Base-by-base conservation (phyloP, 1,284 basidiomycete species). In the Rhodotorula sp. region DNA sequence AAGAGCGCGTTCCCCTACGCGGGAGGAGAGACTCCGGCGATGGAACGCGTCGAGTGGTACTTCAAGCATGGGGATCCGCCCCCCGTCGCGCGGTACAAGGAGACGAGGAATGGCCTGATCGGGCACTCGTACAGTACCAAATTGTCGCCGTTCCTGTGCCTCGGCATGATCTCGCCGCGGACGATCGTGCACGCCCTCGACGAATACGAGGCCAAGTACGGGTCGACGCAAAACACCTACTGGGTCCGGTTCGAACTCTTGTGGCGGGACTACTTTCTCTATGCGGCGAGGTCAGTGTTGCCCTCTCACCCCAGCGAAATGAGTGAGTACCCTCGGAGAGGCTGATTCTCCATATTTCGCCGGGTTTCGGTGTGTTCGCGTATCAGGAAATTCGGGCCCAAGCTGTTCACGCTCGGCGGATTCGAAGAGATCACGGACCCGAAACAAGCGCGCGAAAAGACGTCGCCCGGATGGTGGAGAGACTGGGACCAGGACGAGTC, bases 221-320 rank as follows among this genome's bases (percentile, higher is more conserved):
- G 81, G 29, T 77, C 78, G 61, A 79, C 80, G 46, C 80, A 82
- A 61, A 83, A 83, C 75, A 81, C 82, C 18, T 84, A 84, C 75
- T 84, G 83, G 83, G 80, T 81, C 54, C 78, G 82, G 20, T 86
- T 87, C 75, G 86, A 87, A 78, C 77, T 87, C 18, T 80, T 86
- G 31, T 86, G 85, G 85, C 78, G 86, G 23, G 85, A 87, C 75
- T 86, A 85, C 79, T 86, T 87, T 79, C 82, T 84, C 69, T 84
- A 82, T 65, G 83, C 83, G 60, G 78, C 81, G 7, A 47, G 70
- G 70, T 68, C 16, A 29, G 60, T 31, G 4, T 1, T 70, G 10
- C n/a, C 39, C 39, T 31, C 20, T 34, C n/a, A 12, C n/a, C 62
- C 62, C 59, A 29, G 54, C 8, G 34, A 8, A 34, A 6, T 34